Conservation (phyloP, 1,139 yeast species). For the Kluyveromyces sp. region DNA sequence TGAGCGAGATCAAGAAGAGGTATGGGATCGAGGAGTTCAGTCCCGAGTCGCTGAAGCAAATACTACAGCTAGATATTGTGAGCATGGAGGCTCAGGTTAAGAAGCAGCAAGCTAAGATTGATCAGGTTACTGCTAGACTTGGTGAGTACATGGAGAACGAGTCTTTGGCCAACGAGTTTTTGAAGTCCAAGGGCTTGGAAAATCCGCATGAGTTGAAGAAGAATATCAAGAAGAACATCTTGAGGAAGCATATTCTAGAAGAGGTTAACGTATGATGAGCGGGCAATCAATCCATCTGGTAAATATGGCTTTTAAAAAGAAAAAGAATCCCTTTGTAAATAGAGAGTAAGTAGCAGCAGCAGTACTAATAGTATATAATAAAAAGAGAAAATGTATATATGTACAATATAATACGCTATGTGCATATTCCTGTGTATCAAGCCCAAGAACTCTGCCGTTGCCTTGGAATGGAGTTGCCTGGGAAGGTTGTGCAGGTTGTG, state of each 20-base stretch:
- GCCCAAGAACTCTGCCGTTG: slow-evolving; percentile 11
- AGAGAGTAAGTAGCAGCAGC: not conserved
- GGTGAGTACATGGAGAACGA: slow-evolving; percentile 33
- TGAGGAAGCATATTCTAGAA: slow-evolving; percentile 40
- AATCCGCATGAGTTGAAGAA: slow-evolving; percentile 34
- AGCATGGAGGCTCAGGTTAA: slow-evolving; percentile 30
- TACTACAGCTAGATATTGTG: slow-evolving; percentile 35
- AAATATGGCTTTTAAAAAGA: not conserved
- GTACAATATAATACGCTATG: not conserved
- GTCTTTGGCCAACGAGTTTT: slow-evolving; percentile 26
- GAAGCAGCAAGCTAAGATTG: slow-evolving; percentile 25
- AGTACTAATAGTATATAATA: not conserved
- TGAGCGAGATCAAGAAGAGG: slow-evolving; percentile 40
- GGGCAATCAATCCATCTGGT: no score
- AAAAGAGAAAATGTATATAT: not conserved
- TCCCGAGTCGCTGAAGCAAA: slow-evolving; percentile 33
- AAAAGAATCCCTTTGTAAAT: no score
- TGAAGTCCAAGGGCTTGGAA: slow-evolving; percentile 27
- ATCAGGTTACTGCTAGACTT: slow-evolving; percentile 31
- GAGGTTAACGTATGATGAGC: slow-evolving; percentile 8
- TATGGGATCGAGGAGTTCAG: slow-evolving; percentile 62
- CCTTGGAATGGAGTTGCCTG: slow-evolving; percentile 7
- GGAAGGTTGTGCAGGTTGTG: not conserved
- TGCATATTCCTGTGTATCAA: not conserved
- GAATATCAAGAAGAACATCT: slow-evolving; percentile 44